Evolutionary conservation across 208 protist genomes (phyloP).

Genomic region (Crithidia thermophila): DNA sequence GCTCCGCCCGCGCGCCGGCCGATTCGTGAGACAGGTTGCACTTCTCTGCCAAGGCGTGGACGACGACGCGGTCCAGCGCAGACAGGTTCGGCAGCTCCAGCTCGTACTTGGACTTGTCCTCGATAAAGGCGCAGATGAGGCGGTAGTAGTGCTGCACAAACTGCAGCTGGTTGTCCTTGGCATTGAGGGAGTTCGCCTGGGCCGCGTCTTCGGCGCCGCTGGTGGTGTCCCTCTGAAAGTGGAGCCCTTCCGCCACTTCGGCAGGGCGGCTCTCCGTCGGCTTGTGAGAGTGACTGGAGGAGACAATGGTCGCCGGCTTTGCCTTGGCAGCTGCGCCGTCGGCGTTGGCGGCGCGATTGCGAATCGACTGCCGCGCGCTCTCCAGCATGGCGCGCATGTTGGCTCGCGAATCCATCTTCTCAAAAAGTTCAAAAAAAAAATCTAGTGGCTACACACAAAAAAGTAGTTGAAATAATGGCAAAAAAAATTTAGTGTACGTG

Average conservation of each 20-base stretch:
- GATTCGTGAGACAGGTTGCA: constrained; percentile 89
- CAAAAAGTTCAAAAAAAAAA: constrained; percentile 4
- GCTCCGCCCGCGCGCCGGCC: constrained; percentile 39
- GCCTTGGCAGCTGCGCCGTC: neutral
- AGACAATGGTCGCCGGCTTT: constrained; percentile 7
- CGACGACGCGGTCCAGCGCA: constrained; percentile 72
- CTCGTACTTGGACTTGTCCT: constrained; percentile 73
- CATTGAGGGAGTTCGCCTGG: constrained; percentile 38
- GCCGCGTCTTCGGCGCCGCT: constrained; percentile 1
- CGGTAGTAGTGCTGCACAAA: constrained; percentile 78
- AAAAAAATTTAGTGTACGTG: no score
- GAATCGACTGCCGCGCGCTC: constrained; percentile 30
- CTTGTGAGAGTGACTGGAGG: constrained; percentile 23
- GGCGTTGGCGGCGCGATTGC: constrained; percentile 32
- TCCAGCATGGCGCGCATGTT: constrained; percentile 39
- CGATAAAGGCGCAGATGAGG: constrained; percentile 72
- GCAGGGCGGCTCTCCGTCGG: constrained; percentile 33
- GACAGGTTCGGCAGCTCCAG: constrained; percentile 74
- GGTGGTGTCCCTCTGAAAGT: constrained; percentile 17
- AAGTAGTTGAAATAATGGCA: no score
- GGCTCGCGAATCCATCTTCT: constrained; percentile 25
- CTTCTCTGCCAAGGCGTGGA: constrained; percentile 82
- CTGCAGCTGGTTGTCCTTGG: constrained; percentile 57
- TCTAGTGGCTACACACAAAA: no score
- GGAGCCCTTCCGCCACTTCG: constrained; percentile 10